Percentiles rank a stretch among this genome's conserved stretches.
Conservation (phyloP, 768 basidiomycete genomes). For the Hebeloma cylindrosporum region DNA sequence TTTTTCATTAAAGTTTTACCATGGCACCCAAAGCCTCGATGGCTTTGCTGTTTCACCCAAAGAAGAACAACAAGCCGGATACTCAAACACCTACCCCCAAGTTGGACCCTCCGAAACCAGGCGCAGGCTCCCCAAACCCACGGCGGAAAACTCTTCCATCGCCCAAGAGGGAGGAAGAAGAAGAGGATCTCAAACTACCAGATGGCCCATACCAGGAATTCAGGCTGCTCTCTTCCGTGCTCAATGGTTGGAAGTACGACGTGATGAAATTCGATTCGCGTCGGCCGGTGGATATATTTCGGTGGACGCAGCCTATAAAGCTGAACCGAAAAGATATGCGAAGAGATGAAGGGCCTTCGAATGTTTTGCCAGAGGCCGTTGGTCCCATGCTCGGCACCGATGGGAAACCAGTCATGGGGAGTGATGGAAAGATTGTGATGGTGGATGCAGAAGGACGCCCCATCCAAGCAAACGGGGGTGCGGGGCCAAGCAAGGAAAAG, state of each 20-base stretch:
- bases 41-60: slow-evolving; percentile 64
- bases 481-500: slow-evolving; percentile 28
- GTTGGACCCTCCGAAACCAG: slow-evolving; percentile 38
- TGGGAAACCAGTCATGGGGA: slow-evolving; percentile 79
- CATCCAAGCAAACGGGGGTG: slow-evolving; percentile 43
- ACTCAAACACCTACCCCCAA: slow-evolving; percentile 39
- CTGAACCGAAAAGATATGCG: slow-evolving; percentile 84
- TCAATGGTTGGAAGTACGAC: slow-evolving; percentile 90
- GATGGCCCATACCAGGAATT: slow-evolving; percentile 74
- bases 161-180: slow-evolving; percentile 33
- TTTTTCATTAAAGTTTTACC: slow-evolving; percentile 14
- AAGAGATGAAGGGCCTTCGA: slow-evolving; percentile 41
- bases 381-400: slow-evolving; percentile 78
- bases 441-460: slow-evolving; percentile 76
- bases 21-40: slow-evolving; percentile 47
- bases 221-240: slow-evolving; percentile 73
- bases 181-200: slow-evolving; percentile 59
- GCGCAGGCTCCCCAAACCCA: slow-evolving; percentile 38
- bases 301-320: slow-evolving; percentile 76
- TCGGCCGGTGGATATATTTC: slow-evolving; percentile 65
- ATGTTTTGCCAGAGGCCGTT: slow-evolving; percentile 50
- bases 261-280: slow-evolving; percentile 88
- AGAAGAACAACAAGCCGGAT: slow-evolving; percentile 50
- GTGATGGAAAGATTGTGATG: slow-evolving; percentile 78
- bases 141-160: slow-evolving; percentile 36